phyloP scores from a whole-genome alignment of 78 protist species.

The Dictyostelium firmibasis region DNA sequence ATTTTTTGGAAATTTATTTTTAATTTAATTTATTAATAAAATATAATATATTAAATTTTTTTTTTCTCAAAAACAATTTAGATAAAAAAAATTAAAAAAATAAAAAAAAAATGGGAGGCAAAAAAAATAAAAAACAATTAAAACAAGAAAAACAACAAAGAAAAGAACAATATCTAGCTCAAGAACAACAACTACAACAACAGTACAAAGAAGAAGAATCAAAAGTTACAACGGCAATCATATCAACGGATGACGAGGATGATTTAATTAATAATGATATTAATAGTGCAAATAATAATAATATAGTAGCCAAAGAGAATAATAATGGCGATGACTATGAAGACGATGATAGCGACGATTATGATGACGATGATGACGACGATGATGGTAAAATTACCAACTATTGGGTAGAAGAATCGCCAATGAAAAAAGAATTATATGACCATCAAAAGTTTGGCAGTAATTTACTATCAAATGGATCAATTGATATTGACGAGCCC shows the following conservation, averaged over 20 bases:
- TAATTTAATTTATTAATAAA: too few species aligned
- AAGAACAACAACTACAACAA: neutral
- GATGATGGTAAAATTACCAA: neutral
- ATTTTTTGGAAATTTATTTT: too few species aligned
- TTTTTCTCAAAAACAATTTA: too few species aligned
- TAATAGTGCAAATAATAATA: neutral
- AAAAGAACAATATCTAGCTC: neutral
- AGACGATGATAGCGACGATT: neutral
- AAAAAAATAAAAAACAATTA: neutral
- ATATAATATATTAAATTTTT: too few species aligned
- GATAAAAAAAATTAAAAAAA: neutral
- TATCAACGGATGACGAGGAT: constrained; percentile 4
- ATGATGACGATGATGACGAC: neutral
- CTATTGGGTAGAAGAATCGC: constrained; percentile 6
- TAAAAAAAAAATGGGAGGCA: neutral
- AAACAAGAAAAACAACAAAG: constrained; percentile 11
- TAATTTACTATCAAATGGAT: neutral
- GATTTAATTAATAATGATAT: neutral
- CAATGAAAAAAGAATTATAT: neutral
- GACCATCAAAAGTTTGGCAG: neutral
- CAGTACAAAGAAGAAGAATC: neutral
- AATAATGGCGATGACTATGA: neutral
- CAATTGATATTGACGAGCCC: neutral
- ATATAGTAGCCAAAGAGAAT: neutral
- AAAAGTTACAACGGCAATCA: neutral